Evolutionary conservation across 352 stramenopile species (phyloP).

Genomic region (Globisporangium viniferum): DNA sequence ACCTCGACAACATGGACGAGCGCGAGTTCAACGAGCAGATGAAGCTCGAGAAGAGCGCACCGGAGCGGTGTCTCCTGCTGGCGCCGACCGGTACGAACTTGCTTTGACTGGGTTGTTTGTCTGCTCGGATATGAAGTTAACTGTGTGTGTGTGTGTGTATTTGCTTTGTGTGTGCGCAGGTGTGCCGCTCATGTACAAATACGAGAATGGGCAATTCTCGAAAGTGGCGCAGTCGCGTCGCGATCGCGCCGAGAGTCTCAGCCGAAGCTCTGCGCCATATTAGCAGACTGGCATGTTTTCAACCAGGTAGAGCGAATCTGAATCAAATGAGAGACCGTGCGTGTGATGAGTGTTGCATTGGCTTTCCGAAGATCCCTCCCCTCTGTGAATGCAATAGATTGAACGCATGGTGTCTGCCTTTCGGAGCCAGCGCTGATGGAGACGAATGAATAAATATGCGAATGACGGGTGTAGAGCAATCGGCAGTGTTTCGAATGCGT

Average conservation of each 20-base stretch:
- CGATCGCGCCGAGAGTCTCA: slow-evolving; percentile 73
- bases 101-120: not conserved
- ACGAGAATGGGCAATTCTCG: slow-evolving; percentile 60
- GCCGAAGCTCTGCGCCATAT: slow-evolving; percentile 65
- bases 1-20: slow-evolving; percentile 77
- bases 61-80: slow-evolving; percentile 68
- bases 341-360: not conserved
- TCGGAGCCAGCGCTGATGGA: no score
- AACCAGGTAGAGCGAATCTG: not conserved
- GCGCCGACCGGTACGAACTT: slow-evolving; percentile 58
- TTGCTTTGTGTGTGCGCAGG: slow-evolving; percentile 25
- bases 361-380: not conserved
- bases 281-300: slow-evolving; percentile 18
- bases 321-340: not conserved
- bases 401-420: no score
- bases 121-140: not conserved
- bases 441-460: no score
- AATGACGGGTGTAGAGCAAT: not conserved
- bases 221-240: slow-evolving; percentile 72
- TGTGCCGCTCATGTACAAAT: slow-evolving; percentile 84
- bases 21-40: slow-evolving; percentile 77
- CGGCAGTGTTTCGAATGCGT: not conserved
- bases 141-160: not conserved
- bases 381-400: not conserved
- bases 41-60: slow-evolving; percentile 78